These are phyloP conservation scores for Exophiala calicioides DNA, from an alignment of 2,329 filamentous ascomycete genomes.

Conservation along the genomic window DNA sequence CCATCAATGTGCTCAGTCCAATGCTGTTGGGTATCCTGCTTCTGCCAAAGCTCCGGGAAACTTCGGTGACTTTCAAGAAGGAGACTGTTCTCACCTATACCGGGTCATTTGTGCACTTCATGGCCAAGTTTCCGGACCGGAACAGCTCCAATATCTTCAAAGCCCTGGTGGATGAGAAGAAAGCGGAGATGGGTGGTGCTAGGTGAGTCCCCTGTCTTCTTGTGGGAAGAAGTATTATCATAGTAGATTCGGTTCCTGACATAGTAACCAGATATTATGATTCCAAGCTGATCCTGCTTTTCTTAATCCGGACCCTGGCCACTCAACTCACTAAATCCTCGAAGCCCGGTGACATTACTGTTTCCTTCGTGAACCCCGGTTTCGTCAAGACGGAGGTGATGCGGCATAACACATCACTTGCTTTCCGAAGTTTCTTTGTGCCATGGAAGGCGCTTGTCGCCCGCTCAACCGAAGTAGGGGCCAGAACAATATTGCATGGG, in stretches of 20 bases:
- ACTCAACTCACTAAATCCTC: conserved; percentile 1
- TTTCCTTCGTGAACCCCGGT: conserved; percentile 5
- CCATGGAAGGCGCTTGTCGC: not conserved
- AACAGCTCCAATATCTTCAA: conserved; percentile 14
- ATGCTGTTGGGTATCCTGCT: conserved; percentile 28
- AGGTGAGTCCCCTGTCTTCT: conserved; percentile 10
- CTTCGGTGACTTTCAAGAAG: conserved; percentile 11
- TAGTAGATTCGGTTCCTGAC: no score
- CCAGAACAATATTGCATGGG: conserved; percentile 3
- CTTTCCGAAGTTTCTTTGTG: not conserved
- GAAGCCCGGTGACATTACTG: not conserved
- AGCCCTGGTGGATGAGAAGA: not conserved
- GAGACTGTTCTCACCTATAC: conserved; percentile 21
- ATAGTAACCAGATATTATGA: conserved; percentile 3
- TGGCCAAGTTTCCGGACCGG: conserved; percentile 21
- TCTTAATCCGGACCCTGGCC: conserved; percentile 14
- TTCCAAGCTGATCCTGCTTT: conserved; percentile 16
- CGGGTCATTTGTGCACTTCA: conserved; percentile 25
- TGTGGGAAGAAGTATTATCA: no score
- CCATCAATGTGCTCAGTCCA: conserved; percentile 30
- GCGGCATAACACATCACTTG: not conserved
- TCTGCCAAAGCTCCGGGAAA: conserved; percentile 26
- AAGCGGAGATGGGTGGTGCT: conserved; percentile 14
- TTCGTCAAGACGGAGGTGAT: conserved; percentile 7
- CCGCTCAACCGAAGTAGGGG: not conserved